Base-by-base conservation (phyloP, 1,284 basidiomycete genomes). In the Microbotryum lychnidis-dioicae region DNA sequence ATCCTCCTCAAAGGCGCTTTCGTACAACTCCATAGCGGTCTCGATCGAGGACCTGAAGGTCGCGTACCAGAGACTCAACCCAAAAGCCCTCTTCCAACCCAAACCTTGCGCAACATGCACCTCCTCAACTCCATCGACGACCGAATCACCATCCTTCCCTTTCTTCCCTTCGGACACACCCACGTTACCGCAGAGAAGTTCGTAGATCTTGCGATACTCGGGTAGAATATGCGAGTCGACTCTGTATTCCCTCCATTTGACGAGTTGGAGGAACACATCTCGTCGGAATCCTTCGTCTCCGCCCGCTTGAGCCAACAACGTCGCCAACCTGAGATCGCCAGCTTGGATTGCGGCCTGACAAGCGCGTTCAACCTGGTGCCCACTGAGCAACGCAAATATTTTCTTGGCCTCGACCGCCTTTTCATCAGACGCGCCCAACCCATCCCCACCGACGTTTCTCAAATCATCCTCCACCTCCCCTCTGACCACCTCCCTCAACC, bases 81-180 rank as follows among this genome's bases (percentile, higher is more conserved):
- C 96, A 71, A 98, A 89, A 0, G 87, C 86, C 18, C 92, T 84
- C 75, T 94, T 94, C 96, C 96, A 98, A 75, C 96, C 93, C 56
- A 97, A 77, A 1, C 83, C 87, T 57, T 84, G 79, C n/a, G 85
- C 80, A n/a, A 96, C 79, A 57, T 83, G 79, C 23, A 91, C 76
- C 60, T 89, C 85, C 58, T 89, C 84, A 70, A 82, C 82, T 27
- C 79, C 78, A 68, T 87, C 86, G 42, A 63, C 80, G 77, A 63
- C 79, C 76, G 69, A 85, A 58, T 75, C 74, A 10, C 27, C 58
- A 14, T 50, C 42, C 8, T 65, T 51, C 12, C 64, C 62, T 12
- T 59, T 60, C 25, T 67, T 64, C 3, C 86, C 87, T 56, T 82
- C 79, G 16, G 86, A 77, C 5, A 84, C 72, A 63, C 84, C 83